Evolutionary conservation across 257 asterid genomes (phyloP).

Genomic region (Solanum pinnatisectum): DNA sequence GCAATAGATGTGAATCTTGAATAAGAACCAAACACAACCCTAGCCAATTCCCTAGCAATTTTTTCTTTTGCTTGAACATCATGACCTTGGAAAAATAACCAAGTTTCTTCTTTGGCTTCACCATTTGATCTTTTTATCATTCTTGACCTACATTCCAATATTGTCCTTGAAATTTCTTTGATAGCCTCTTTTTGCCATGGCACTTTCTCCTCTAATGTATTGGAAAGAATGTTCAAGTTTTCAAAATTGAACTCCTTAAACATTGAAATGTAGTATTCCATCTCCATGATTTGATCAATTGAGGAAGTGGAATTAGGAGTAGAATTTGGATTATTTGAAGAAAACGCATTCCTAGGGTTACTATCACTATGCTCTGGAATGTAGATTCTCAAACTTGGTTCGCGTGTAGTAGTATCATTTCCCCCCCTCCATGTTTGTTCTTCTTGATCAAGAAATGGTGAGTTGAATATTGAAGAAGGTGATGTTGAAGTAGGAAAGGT

Average conservation of each 20-base stretch:
- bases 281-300: slow-evolving; percentile 42
- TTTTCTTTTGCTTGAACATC: slow-evolving; percentile 54
- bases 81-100: slow-evolving; percentile 60
- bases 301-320: slow-evolving; percentile 43
- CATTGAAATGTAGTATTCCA: slow-evolving; percentile 27
- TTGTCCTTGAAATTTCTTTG: slow-evolving; percentile 44
- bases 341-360: neutral
- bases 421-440: neutral
- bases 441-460: neutral
- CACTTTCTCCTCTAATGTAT: slow-evolving; percentile 55
- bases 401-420: neutral
- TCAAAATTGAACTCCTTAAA: slow-evolving; percentile 48
- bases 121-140: slow-evolving; percentile 35
- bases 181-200: slow-evolving; percentile 53
- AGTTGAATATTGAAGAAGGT: slow-evolving; percentile 25
- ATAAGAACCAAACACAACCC: slow-evolving; percentile 54
- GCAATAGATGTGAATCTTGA: slow-evolving; percentile 31
- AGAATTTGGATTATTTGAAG: slow-evolving; percentile 30
- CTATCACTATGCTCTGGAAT: neutral
- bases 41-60: slow-evolving; percentile 62
- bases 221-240: slow-evolving; percentile 44
- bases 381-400: slow-evolving; percentile 13
- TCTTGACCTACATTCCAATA: slow-evolving; percentile 71
- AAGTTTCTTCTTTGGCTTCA: slow-evolving; percentile 51
- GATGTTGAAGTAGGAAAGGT: slow-evolving; percentile 37